A percentile compares a stretch with the other conserved stretches of the same genome.
These are phyloP conservation scores for Trichomonas vaginalis DNA, from an alignment of 208 protist genomes.

Conservation along the genomic window DNA sequence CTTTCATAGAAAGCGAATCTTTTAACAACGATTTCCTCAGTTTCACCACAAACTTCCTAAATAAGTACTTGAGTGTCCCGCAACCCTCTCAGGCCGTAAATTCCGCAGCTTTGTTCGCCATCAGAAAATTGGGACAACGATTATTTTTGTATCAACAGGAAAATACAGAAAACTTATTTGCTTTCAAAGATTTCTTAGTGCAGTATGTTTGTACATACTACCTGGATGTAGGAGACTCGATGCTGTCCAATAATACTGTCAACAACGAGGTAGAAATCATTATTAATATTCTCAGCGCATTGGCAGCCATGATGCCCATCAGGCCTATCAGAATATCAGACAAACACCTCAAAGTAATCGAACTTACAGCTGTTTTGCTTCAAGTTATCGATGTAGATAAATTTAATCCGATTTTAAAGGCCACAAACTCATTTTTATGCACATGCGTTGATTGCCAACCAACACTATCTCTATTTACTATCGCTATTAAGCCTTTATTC, in stretches of 20 bases:
- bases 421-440: background rate
- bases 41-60: background rate
- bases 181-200: background rate
- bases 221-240: background rate
- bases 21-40: background rate
- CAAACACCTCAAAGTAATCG: background rate
- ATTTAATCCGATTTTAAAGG: background rate
- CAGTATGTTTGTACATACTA: background rate
- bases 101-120: background rate
- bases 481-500: background rate
- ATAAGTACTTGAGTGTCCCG: background rate
- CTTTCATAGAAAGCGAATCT: background rate
- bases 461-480: background rate
- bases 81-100: background rate
- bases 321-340: background rate
- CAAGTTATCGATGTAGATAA: background rate
- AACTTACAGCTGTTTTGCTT: background rate
- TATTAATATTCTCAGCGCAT: background rate
- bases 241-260: background rate
- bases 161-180: background rate
- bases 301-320: background rate
- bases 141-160: background rate
- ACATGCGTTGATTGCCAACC: background rate
- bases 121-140: background rate
- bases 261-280: background rate